Evolutionary conservation across 2,329 filamentous ascomycete species (phyloP), one percentile per base, ranked within the genome.

Genomic region (Penicillium sp.): DNA sequence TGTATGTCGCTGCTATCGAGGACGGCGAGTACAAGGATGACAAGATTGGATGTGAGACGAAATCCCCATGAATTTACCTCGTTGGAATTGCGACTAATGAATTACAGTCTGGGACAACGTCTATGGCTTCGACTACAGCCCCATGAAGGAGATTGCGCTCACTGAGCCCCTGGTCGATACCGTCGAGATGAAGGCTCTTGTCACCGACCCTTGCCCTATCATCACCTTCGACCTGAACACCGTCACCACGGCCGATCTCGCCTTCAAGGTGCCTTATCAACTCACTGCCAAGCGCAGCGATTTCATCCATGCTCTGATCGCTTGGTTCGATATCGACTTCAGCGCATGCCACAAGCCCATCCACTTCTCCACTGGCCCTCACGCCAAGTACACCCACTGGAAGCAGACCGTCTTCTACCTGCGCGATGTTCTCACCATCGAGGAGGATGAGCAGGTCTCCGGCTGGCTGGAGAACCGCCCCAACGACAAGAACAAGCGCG

Each of bases 361-460:
- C 71, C 86, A 88, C 71, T 99, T 99, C 83, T 96, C 91, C 50
- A 99, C 94, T 16, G 94, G 94, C 19, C 94, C 94, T 24, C 94
- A 97, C 79, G 95, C 93, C 67, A 97, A 97, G 80, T 97, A 97
- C 80, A 99, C 94, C 16, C 94, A 99, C 83, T 99, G 94, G 94
- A 99, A 99, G 81, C 94, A 99, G 82, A 99, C 94, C 11, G 94
- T 99, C 59, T 97, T 99, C 80, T 99, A 99, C 79, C 83, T 99
- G 60, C 86, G 90, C 69, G 92, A 99, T 65, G 90, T 96, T 29
- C 80, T 99, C 61, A 97, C 92, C 16, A 92, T 96, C 33, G 88
- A 96, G 75, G 83, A 91, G 70, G 91, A 89, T 53, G 94, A 99
- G 81, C 82, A 85, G 68, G 82, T 99, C 56, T 77, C 80, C 56